Conservation (phyloP, 352 stramenopile genomes). For the Globisporangium perplexum region DNA sequence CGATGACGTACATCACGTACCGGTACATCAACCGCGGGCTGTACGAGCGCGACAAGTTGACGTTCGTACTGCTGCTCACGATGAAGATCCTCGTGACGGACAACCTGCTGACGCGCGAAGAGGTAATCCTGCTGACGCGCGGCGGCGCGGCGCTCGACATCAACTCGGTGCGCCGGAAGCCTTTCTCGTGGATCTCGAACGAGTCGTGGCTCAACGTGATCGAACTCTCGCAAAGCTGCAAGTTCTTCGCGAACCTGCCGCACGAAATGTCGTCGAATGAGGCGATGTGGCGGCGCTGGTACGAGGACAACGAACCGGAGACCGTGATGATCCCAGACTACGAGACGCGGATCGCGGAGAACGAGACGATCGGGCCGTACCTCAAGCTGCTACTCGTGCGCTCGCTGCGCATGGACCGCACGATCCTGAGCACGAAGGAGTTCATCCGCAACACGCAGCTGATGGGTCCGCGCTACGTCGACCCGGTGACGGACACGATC, state of each 20-base stretch:
- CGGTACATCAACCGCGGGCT: slow-evolving; percentile 98
- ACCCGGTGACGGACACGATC: slow-evolving; percentile 98
- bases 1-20: slow-evolving; percentile 99
- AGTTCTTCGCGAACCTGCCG: slow-evolving; percentile 96
- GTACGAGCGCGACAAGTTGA: slow-evolving; percentile 98
- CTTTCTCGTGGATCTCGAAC: slow-evolving; percentile 97
- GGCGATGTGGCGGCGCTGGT: slow-evolving; percentile 96
- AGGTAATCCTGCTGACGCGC: slow-evolving; percentile 94
- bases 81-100: slow-evolving; percentile 98
- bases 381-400: slow-evolving; percentile 96
- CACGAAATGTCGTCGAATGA: slow-evolving; percentile 97
- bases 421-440: slow-evolving; percentile 96
- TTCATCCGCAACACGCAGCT: slow-evolving; percentile 96
- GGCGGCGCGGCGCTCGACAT: slow-evolving; percentile 96
- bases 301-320: slow-evolving; percentile 97
- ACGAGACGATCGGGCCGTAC: slow-evolving; percentile 93
- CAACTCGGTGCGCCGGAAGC: slow-evolving; percentile 94
- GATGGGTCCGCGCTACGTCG: slow-evolving; percentile 96
- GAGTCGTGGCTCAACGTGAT: slow-evolving; percentile 98
- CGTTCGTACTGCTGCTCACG: slow-evolving; percentile 96
- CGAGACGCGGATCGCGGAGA: slow-evolving; percentile 90
- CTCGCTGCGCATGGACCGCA: slow-evolving; percentile 96
- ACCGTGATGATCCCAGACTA: slow-evolving; percentile 95
- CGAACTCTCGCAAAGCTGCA: slow-evolving; percentile 92
- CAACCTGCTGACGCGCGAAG: slow-evolving; percentile 87